Evolutionary conservation across 768 basidiomycete genomes (phyloP).

Genomic region (Tricholoma flavovirens): DNA sequence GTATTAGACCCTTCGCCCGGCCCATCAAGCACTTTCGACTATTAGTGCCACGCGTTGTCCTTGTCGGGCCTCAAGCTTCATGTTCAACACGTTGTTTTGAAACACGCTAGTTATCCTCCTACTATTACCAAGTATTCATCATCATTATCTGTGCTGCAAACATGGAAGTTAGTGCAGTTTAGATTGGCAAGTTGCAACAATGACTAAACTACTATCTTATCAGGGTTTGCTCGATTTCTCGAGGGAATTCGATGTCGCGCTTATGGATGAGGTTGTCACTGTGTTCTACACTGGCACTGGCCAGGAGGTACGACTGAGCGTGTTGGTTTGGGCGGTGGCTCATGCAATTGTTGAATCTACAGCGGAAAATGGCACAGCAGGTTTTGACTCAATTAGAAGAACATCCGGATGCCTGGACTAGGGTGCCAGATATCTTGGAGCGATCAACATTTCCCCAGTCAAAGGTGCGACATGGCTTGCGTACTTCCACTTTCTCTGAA

Average conservation of each 20-base stretch:
- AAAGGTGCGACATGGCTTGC: constrained; percentile 44
- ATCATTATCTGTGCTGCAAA: constrained; percentile 18
- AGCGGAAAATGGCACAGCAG: constrained; percentile 96
- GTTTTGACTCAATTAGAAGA: constrained; percentile 95
- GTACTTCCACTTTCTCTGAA: background rate
- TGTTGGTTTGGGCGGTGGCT: constrained; percentile 11
- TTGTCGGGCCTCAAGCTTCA: background rate
- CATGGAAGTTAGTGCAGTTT: constrained; percentile 41
- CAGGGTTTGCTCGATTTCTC: constrained; percentile 92
- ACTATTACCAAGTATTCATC: constrained; percentile 1
- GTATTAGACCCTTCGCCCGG: background rate
- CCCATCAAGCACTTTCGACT: background rate
- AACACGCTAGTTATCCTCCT: constrained; percentile 3
- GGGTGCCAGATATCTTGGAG: constrained; percentile 92
- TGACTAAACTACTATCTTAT: constrained; percentile 16
- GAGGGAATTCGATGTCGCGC: constrained; percentile 85
- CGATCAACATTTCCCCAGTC: constrained; percentile 77
- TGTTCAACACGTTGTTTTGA: constrained; percentile 1
- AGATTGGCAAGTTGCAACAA: constrained; percentile 11
- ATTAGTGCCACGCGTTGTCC: background rate
- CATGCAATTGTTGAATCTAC: constrained; percentile 19
- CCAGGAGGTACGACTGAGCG: constrained; percentile 56
- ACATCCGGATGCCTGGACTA: constrained; percentile 93
- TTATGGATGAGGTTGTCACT: constrained; percentile 92
- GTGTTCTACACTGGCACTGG: constrained; percentile 77